Conservation (phyloP, 2,329 filamentous ascomycete species). For the Byssothecium circinans region DNA sequence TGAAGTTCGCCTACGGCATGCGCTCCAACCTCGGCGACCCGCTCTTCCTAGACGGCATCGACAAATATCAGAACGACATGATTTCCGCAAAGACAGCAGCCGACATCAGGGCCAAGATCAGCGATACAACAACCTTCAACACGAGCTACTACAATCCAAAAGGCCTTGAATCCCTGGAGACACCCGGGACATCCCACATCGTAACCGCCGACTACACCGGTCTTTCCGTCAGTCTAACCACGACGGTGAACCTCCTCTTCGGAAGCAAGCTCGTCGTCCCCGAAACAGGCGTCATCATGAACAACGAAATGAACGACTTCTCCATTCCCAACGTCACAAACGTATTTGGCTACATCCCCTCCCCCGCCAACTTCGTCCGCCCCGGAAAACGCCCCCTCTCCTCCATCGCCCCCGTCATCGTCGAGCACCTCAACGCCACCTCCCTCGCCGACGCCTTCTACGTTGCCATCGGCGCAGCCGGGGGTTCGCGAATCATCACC, state of each 20-base stretch:
- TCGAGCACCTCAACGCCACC: slow-evolving; percentile 63
- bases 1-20: slow-evolving; percentile 82
- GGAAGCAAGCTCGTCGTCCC: slow-evolving; percentile 79
- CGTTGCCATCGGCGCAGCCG: slow-evolving; percentile 73
- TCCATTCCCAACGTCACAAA: slow-evolving; percentile 77
- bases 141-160: slow-evolving; percentile 73
- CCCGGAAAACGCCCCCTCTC: slow-evolving; percentile 81
- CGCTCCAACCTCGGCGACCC: slow-evolving; percentile 84
- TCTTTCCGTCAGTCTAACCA: slow-evolving; percentile 78
- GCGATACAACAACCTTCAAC: slow-evolving; percentile 70
- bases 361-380: slow-evolving; percentile 77
- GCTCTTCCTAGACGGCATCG: slow-evolving; percentile 65
- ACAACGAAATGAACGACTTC: slow-evolving; percentile 61
- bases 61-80: slow-evolving; percentile 66
- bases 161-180: slow-evolving; percentile 66
- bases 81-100: slow-evolving; percentile 62
- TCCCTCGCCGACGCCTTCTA: slow-evolving; percentile 53
- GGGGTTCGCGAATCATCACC: slow-evolving; percentile 82
- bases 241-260: slow-evolving; percentile 86
- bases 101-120: slow-evolving; percentile 67
- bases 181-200: slow-evolving; percentile 74
- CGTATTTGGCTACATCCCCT: slow-evolving; percentile 82
- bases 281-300: slow-evolving; percentile 77
- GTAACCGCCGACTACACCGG: slow-evolving; percentile 72
- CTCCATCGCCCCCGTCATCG: slow-evolving; percentile 78